A percentile compares a stretch with the other conserved stretches of the same genome.
These are phyloP conservation scores for Hyparrhenia diplandra DNA, from an alignment of 176 grass and related monocot genomes.

Conservation along the genomic window DNA sequence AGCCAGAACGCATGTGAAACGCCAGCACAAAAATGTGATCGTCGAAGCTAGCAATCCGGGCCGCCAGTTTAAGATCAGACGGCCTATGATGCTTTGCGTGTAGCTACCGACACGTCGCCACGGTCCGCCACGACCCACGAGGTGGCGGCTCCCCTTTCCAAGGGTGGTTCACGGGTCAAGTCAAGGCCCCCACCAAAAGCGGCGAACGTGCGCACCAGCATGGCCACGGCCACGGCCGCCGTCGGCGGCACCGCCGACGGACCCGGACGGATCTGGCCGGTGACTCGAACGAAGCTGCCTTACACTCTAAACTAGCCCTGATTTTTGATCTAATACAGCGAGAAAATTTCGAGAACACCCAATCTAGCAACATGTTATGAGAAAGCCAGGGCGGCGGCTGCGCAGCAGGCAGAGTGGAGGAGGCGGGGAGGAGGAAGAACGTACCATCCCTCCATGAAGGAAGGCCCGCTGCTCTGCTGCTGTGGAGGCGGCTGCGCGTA, in stretches of 20 bases:
- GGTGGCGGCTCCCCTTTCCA: background rate
- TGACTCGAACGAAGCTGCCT: background rate
- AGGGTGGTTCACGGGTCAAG: conserved; percentile 30
- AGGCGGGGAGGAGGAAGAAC: background rate
- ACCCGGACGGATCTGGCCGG: conserved; percentile 17
- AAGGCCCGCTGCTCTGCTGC: conserved; percentile 63
- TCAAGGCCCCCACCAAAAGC: conserved; percentile 13
- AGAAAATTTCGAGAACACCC: background rate
- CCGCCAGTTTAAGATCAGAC: conserved; percentile 7
- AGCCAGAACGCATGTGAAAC: background rate
- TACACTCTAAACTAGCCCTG: background rate
- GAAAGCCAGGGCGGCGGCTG: background rate
- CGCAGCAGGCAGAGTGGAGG: background rate
- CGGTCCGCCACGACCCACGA: background rate
- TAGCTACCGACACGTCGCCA: conserved; percentile 19
- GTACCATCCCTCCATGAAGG: conserved; percentile 67
- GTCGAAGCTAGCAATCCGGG: background rate
- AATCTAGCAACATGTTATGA: background rate
- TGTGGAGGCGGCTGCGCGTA: conserved; percentile 59
- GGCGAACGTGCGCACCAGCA: background rate
- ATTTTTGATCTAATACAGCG: background rate
- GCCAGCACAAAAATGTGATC: background rate
- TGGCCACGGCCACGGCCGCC: background rate
- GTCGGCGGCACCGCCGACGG: background rate
- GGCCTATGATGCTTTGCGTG: background rate